Evolutionary conservation across 352 stramenopile genomes (phyloP), one percentile per base, ranked within the genome.

Genomic region (Halophytophthora batemanensis): DNA sequence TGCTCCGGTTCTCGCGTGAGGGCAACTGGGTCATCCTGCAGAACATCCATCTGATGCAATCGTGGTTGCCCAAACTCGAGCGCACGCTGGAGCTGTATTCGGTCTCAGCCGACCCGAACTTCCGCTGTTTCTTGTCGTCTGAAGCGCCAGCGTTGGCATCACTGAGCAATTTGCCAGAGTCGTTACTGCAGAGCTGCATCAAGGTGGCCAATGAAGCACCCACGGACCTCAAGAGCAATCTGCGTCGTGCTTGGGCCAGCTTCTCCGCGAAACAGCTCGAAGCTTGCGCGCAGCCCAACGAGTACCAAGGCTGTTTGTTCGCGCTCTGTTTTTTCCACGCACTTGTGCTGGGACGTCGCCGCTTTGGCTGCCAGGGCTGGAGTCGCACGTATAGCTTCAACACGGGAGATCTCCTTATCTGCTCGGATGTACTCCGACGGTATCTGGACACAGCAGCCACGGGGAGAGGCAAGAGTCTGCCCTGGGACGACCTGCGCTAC

Each of bases 271-370:
- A 96, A 29, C 66, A 86, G n/a, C 69, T 93, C 25, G 80, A 89
- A 13, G 66, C 58, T 2, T 84, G 78, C 50, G 51, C 77, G 10
- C 76, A 94, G 47, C 71, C 81, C 6, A 86, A 69, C 41, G 86
- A 96, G 43, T 98, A 93, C 53, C 95, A 98, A 61, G 86, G 82
- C 11, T 98, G 93, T 53, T 59, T 98, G 2, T 98, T 98, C 61
- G 86, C 86, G 3, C 72, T 98, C 2, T 98, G 93, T 64, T 97
- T 96, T 72, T 98, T 97, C 69, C 93, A 98, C 49, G 86, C 86
- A 13, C 71, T 98, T 18, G 82, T 98, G 1, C 73, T 98, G 31
- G 93, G 92, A 23, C 71, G 93, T 10, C 66, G 86, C 17, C 69
- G 91, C 23, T 98, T 98, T 57, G 93, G 93, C 8, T 77, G 61